These are phyloP conservation scores for Epichloe glyceriae DNA, from an alignment of 2,329 filamentous ascomycete species.

Conservation along the genomic window DNA sequence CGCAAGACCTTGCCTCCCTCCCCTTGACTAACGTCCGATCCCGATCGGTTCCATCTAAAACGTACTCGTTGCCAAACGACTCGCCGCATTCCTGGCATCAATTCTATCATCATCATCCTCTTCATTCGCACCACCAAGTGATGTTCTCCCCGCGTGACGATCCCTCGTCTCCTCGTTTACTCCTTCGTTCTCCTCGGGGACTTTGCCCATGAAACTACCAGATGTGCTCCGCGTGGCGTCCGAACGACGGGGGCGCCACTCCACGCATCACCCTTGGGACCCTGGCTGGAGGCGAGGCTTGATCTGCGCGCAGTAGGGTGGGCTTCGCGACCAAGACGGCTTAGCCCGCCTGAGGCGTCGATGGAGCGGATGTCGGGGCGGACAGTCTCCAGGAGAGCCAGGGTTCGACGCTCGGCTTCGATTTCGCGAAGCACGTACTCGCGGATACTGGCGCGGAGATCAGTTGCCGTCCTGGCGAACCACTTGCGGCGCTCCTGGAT, in stretches of 20 bases:
- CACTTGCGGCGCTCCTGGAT: constrained; percentile 80
- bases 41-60: constrained; percentile 40
- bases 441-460: constrained; percentile 69
- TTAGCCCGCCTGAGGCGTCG: constrained; percentile 80
- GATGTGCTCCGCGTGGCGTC: constrained; percentile 71
- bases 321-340: constrained; percentile 74
- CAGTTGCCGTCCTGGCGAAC: constrained; percentile 77
- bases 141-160: not conserved
- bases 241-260: constrained; percentile 73
- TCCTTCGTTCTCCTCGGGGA: constrained; percentile 47
- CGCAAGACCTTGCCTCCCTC: not conserved
- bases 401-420: constrained; percentile 81
- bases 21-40: no score
- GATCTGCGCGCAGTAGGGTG: constrained; percentile 64
- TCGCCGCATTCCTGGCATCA: constrained; percentile 91
- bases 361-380: constrained; percentile 88
- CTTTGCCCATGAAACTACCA: constrained; percentile 52
- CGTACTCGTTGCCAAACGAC: constrained; percentile 83
- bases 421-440: constrained; percentile 94
- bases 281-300: constrained; percentile 76
- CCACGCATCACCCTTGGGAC: constrained; percentile 97
- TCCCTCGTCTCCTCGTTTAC: constrained; percentile 25
- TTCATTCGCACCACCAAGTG: constrained; percentile 30
- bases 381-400: constrained; percentile 87
- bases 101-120: constrained; percentile 89